phyloP scores from a whole-genome alignment of 345 rosid species.

The Brassica napus region DNA sequence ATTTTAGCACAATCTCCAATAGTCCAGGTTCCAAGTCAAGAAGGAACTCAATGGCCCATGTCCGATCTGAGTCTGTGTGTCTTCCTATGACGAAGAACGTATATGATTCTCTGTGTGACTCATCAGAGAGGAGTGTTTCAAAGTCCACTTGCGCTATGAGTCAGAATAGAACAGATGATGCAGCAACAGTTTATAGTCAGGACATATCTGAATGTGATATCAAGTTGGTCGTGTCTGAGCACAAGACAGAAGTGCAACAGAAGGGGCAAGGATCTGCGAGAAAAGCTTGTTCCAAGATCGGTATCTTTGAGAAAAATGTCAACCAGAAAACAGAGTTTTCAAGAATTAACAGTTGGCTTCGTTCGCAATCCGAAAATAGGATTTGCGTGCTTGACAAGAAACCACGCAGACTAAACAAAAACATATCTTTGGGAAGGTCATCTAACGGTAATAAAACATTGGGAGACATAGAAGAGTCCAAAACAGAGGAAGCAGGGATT shows the following conservation, averaged over 20 bases:
- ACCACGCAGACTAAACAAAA: constrained; percentile 15
- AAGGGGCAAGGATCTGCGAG: constrained; percentile 7
- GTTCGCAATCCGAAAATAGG: constrained; percentile 37
- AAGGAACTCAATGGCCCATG: constrained; percentile 45
- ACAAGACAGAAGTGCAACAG: constrained; percentile 26
- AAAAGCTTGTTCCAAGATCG: constrained; percentile 17
- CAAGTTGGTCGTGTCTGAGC: constrained; percentile 41
- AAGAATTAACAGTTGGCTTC: constrained; percentile 54
- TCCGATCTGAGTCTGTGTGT: constrained; percentile 56
- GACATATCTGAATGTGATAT: constrained; percentile 58
- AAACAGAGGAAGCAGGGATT: constrained; percentile 32
- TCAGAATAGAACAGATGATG: constrained; percentile 45
- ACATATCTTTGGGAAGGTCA: background rate
- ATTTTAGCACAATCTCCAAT: constrained; percentile 34
- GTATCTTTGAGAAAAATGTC: background rate
- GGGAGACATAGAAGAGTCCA: constrained; percentile 27
- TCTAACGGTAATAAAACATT: constrained; percentile 7
- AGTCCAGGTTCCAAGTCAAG: constrained; percentile 30
- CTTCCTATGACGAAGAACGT: constrained; percentile 47
- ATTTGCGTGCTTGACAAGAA: constrained; percentile 39
- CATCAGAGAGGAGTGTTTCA: constrained; percentile 53
- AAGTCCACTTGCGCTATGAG: constrained; percentile 51
- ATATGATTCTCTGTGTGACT: constrained; percentile 39
- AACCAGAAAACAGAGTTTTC: constrained; percentile 29
- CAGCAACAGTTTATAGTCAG: constrained; percentile 58